Evolutionary conservation across 169 alveolate species (phyloP), one percentile per base, ranked within the genome.

Genomic region (Babesia ovis): DNA sequence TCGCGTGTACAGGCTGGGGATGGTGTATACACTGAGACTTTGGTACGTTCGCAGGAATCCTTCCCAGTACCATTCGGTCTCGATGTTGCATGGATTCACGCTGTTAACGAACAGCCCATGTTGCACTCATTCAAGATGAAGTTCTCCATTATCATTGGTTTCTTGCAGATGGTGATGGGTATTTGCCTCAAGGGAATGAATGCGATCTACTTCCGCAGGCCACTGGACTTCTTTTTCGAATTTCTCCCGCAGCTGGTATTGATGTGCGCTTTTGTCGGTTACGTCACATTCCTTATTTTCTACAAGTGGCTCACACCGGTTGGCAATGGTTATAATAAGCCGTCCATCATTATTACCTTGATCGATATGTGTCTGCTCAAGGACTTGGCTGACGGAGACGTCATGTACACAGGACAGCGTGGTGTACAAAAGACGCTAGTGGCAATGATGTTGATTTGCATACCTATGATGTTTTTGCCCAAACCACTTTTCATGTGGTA

Each of bases 71-170:
- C 98, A 6, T 91, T 97, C 66, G 99, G 99, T 22, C 81, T 97
- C 43, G 99, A 98, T 74, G 96, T 98, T 14, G 96, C 95, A 32
- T 98, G 99, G 99, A 95, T 94, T 77, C 95, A 97, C 5, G 96
- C 99, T 27, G 77, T 77, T 25, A 97, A 97, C 84, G 99, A 98
- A 84, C 91, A 97, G 80, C 84, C 96, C 32, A 96, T 94, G 90
- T 83, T 95, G 62, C 98, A 98, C 85, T 96, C 99, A 2, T 91
- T 96, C 79, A 98, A 98, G 91, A 98, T 98, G 99, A 98, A 98
- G 86, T 85, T 98, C 43, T 93, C 99, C 1, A 99, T 97, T 22
- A 92, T 96, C 50, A 89, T 95, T 3, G 98, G 96, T 34, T 92
- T 96, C 32, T 29, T 90, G 29, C 97, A 96, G 75, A 97, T 97